Evolutionary conservation across 257 asterid species (phyloP), one percentile per base, ranked within the genome.

Genomic region (Solanum etuberosum): DNA sequence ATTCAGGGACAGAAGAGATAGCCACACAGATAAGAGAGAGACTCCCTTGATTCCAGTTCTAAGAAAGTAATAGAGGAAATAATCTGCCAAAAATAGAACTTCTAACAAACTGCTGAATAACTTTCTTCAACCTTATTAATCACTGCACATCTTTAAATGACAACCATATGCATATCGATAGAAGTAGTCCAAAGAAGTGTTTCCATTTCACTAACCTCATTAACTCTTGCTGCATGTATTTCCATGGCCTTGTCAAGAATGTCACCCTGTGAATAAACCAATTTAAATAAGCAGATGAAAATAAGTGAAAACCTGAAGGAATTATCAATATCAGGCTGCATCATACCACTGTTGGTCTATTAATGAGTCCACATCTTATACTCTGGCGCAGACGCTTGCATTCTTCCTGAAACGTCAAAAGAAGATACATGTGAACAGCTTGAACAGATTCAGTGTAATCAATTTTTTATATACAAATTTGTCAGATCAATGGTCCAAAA

Each of bases 311-410:
- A 61, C 54, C 54, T 38, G 31, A 83, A 57, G 54, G 71, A 31
- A 73, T 46, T 5, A 81, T 61, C 82, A 38, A 84, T 68, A 25
- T 72, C 15, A 83, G 81, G 87, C 87, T 31, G 40, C 65, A 51
- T 42, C 21, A 57, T 95, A 96, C 99, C 99, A 97, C 99, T 82
- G 94, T 96, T 92, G 94, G 95, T 86, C 97, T 95, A 71, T 93
- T 92, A 80, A 97, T 93, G 71, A 97, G 98, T 40, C 99, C 98
- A 89, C 99, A 97, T 91, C 93, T 97, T 90, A 97, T 96, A 91
- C 99, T 96, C 91, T 96, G 99, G 68, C 99, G 99, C 78, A 97
- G 95, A 48, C 99, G 98, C 91, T 93, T 96, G 97, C 99, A 97
- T 93, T 97, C 99, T 89, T 97, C 99, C 99, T 97, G 92, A 86